Percentiles rank a stretch among this genome's conserved stretches.
Conservation (phyloP, 2,329 filamentous ascomycete genomes). For the Mycosphaerella arachidis region DNA sequence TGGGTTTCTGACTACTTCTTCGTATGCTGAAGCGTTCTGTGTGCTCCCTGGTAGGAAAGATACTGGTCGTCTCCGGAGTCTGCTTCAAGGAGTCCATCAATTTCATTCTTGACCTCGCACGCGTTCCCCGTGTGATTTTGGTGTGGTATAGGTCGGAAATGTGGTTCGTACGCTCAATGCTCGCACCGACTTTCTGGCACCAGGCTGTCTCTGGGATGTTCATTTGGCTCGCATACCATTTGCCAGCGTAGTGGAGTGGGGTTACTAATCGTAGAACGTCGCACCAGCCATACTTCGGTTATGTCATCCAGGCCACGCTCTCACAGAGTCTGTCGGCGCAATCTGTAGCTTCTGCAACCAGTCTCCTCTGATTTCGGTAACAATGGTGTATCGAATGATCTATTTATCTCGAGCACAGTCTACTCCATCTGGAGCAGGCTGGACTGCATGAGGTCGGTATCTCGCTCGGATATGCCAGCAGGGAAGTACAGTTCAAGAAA, state of each 20-base stretch:
- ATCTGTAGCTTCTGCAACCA: conserved; percentile 7
- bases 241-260: conserved; percentile 4
- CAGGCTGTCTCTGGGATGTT: conserved; percentile 4
- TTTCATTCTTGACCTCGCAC: not conserved
- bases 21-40: too few relatives aligned
- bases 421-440: conserved; percentile 6
- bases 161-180: not conserved
- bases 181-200: conserved; percentile 3
- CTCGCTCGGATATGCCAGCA: conserved; percentile 5
- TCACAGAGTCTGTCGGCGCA: conserved; percentile 6
- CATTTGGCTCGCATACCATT: conserved; percentile 3
- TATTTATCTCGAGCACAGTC: conserved; percentile 5
- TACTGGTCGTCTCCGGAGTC: not conserved
- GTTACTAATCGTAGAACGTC: conserved; percentile 3
- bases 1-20: too few relatives aligned
- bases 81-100: not conserved
- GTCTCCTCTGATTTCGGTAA: conserved; percentile 5
- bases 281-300: conserved; percentile 7
- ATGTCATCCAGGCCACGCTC: conserved; percentile 4
- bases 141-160: not conserved
- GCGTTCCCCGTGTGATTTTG: not conserved
- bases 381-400: not conserved
- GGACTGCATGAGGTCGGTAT: conserved; percentile 11
- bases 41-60: not conserved
- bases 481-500: conserved; percentile 10